Evolutionary conservation across 306 rosid genomes (phyloP).

Genomic region (apple (Malus domestica)): DNA sequence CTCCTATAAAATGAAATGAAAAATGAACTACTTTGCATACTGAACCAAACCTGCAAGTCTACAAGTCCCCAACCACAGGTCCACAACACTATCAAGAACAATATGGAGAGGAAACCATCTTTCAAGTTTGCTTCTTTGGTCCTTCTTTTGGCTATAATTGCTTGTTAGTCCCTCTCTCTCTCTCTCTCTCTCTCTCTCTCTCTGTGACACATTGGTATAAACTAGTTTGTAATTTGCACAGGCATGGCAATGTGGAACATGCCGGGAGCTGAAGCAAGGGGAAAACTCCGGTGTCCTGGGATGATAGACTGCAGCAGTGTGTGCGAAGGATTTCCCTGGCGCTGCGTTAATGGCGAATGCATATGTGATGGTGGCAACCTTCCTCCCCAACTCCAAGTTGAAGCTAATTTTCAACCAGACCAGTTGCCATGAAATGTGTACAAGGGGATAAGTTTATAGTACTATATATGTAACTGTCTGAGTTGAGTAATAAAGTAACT

Average conservation of each 20-base stretch:
- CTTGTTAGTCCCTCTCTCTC: slow-evolving; percentile 1
- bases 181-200: not conserved
- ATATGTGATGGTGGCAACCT: not conserved
- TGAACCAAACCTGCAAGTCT: not conserved
- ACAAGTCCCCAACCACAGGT: not conserved
- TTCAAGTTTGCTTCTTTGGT: not conserved
- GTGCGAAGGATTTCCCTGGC: slow-evolving; percentile 19
- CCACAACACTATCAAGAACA: not conserved
- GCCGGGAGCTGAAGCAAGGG: slow-evolving; percentile 13
- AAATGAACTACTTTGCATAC: not conserved
- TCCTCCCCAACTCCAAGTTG: not conserved
- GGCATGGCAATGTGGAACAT: not conserved
- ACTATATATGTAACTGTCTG: not conserved
- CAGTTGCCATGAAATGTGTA: not conserved
- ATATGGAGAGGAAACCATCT: not conserved
- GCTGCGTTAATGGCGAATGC: slow-evolving; percentile 12
- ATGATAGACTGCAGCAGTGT: slow-evolving; percentile 19
- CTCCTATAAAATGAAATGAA: not conserved
- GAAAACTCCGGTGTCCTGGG: slow-evolving; percentile 1
- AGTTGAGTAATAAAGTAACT: not conserved
- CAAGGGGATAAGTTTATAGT: not conserved
- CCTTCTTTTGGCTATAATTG: not conserved
- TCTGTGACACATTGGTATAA: not conserved
- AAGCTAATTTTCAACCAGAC: not conserved
- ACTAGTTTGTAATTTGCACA: not conserved